phyloP scores from a whole-genome alignment of 768 basidiomycete species.

The Russula griseocarnosa region DNA sequence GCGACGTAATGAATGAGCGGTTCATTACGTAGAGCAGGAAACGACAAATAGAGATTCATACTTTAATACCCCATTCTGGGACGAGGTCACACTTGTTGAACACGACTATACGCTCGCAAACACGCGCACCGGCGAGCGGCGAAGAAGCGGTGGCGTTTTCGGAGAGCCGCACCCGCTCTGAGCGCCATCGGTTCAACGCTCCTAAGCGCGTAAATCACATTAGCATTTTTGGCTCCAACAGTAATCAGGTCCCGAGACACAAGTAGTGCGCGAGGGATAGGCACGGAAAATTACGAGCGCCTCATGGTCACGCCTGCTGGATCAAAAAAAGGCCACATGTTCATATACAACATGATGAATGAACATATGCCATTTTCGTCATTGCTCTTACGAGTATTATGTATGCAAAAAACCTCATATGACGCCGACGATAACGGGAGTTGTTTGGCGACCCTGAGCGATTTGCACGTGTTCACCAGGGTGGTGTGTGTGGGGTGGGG shows the following conservation, averaged over 20 bases:
- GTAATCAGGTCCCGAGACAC: slow-evolving; percentile 4
- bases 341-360: slow-evolving; percentile 2
- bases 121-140: slow-evolving; percentile 26
- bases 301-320: slow-evolving; percentile 10
- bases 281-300: slow-evolving; percentile 15
- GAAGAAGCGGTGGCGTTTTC: slow-evolving; percentile 22
- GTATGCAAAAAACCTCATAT: no score
- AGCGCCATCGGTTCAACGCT: slow-evolving; percentile 22
- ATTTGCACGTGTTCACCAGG: no score
- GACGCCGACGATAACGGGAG: no score
- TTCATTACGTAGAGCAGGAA: neutral
- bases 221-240: slow-evolving; percentile 12
- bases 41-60: slow-evolving; percentile 36
- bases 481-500: no score
- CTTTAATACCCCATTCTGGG: slow-evolving; percentile 83
- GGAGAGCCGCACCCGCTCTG: slow-evolving; percentile 25
- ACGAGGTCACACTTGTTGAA: slow-evolving; percentile 93
- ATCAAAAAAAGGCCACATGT: slow-evolving; percentile 10
- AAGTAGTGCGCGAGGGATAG: slow-evolving; percentile 16
- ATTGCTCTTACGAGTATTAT: no score
- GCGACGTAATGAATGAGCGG: slow-evolving; percentile 19
- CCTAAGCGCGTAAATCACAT: slow-evolving; percentile 19
- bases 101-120: slow-evolving; percentile 84
- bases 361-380: no score
- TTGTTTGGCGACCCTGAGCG: no score